Evolutionary conservation across 2,329 filamentous ascomycete species (phyloP).

Genomic region (Phyllosticta citrichinensis): DNA sequence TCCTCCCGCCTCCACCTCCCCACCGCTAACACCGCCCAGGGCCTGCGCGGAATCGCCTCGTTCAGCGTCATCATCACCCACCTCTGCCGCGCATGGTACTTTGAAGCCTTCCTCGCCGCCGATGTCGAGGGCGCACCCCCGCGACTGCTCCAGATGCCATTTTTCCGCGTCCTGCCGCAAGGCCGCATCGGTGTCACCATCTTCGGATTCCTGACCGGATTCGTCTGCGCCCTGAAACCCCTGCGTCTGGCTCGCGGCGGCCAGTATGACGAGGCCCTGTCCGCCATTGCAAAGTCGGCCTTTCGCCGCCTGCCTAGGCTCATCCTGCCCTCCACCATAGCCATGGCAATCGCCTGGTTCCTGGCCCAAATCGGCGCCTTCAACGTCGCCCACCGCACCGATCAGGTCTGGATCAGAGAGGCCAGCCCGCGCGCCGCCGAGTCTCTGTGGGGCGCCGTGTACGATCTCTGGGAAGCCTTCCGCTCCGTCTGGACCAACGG

Average conservation of each 20-base stretch:
- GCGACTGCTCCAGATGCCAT: constrained; percentile 40
- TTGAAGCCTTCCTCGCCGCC: constrained; percentile 39
- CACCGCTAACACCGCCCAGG: constrained; percentile 22
- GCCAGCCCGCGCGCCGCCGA: constrained; percentile 37
- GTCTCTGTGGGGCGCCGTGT: constrained; percentile 36
- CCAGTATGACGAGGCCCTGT: constrained; percentile 35
- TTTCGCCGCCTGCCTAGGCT: constrained; percentile 44
- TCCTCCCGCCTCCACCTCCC: background rate
- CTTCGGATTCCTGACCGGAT: constrained; percentile 47
- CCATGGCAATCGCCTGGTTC: constrained; percentile 40
- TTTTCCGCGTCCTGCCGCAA: constrained; percentile 47
- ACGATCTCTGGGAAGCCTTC: constrained; percentile 36
- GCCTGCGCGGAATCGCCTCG: constrained; percentile 43
- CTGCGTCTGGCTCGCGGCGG: constrained; percentile 40
- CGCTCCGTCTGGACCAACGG: constrained; percentile 41
- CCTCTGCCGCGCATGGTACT: constrained; percentile 42
- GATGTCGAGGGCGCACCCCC: constrained; percentile 33
- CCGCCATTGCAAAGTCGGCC: constrained; percentile 42
- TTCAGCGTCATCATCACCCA: constrained; percentile 45
- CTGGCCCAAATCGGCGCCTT: constrained; percentile 42
- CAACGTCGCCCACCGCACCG: constrained; percentile 36
- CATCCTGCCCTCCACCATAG: constrained; percentile 43
- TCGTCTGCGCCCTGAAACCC: constrained; percentile 47
- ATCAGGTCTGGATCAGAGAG: constrained; percentile 43
- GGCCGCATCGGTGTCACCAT: constrained; percentile 46